phyloP scores from a whole-genome alignment of 208 protist species.

The Porcisia deanei region DNA sequence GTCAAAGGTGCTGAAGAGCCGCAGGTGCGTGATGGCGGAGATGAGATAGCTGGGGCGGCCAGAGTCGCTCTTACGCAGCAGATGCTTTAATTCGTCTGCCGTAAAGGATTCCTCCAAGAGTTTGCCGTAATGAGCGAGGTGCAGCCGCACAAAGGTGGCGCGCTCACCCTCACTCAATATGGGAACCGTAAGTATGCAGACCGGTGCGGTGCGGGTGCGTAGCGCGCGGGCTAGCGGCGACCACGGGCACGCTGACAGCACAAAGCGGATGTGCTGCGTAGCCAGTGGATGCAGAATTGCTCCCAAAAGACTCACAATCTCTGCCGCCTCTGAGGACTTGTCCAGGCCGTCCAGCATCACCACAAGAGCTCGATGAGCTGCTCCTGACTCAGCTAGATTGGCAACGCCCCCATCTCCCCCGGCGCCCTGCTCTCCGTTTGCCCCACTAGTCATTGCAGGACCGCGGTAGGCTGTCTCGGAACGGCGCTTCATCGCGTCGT shows the following conservation, averaged over 20 bases:
- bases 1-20: constrained; percentile 83
- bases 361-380: constrained; percentile 20
- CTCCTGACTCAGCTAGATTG: neutral
- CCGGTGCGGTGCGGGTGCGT: constrained; percentile 42
- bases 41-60: constrained; percentile 70
- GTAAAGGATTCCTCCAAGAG: constrained; percentile 70
- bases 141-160: constrained; percentile 70
- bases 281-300: constrained; percentile 41
- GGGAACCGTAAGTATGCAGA: constrained; percentile 38
- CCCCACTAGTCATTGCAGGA: neutral
- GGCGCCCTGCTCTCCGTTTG: neutral
- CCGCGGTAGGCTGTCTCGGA: constrained; percentile 5
- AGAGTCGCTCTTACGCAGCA: constrained; percentile 76
- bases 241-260: constrained; percentile 39
- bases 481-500: constrained; percentile 43
- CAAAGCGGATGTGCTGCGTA: constrained; percentile 54
- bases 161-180: constrained; percentile 56
- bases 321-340: constrained; percentile 46
- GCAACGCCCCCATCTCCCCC: neutral
- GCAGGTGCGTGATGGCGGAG: constrained; percentile 68
- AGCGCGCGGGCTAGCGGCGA: constrained; percentile 49
- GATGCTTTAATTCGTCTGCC: constrained; percentile 61
- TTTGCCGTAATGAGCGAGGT: constrained; percentile 80
- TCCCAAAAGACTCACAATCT: constrained; percentile 58
- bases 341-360: constrained; percentile 77